Conservation (phyloP, 1,284 basidiomycete genomes). For the Heterobasidion irregulare region DNA sequence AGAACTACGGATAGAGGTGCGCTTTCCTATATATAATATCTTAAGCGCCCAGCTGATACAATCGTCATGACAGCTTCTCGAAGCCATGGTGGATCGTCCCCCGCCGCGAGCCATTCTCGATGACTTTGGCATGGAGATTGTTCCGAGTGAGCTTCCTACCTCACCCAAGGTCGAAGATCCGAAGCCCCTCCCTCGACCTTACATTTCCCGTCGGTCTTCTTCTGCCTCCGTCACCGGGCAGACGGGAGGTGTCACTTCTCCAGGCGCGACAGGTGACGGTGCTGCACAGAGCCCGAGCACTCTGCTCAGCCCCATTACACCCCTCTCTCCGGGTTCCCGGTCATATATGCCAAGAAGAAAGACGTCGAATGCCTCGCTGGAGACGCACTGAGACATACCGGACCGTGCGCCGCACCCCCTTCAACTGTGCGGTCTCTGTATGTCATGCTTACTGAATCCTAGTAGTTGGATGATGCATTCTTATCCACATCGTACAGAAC, state of each 20-base stretch:
- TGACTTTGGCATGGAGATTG: constrained; percentile 31
- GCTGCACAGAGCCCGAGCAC: neutral
- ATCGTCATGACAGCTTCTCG: constrained; percentile 32
- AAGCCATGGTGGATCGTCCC: constrained; percentile 55
- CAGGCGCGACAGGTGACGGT: neutral
- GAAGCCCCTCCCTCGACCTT: constrained; percentile 44
- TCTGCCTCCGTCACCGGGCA: constrained; percentile 28
- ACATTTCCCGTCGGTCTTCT: constrained; percentile 46
- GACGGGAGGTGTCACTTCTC: neutral
- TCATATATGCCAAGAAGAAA: constrained; percentile 5
- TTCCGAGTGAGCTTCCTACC: constrained; percentile 15
- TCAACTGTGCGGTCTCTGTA: no score
- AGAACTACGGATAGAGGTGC: constrained; percentile 74
- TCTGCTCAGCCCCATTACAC: neutral
- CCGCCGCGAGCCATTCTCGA: constrained; percentile 51
- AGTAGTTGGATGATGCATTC: no score
- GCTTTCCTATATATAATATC: constrained; percentile 14
- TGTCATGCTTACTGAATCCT: no score
- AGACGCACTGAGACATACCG: neutral
- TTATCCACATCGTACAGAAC: no score
- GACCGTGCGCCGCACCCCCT: neutral
- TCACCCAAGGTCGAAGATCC: constrained; percentile 17
- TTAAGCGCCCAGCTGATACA: neutral
- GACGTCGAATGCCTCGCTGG: constrained; percentile 3
- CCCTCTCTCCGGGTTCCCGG: neutral